Conservation (phyloP, 805 yeast genomes). For the Teunomyces barrocoloradensis region DNA sequence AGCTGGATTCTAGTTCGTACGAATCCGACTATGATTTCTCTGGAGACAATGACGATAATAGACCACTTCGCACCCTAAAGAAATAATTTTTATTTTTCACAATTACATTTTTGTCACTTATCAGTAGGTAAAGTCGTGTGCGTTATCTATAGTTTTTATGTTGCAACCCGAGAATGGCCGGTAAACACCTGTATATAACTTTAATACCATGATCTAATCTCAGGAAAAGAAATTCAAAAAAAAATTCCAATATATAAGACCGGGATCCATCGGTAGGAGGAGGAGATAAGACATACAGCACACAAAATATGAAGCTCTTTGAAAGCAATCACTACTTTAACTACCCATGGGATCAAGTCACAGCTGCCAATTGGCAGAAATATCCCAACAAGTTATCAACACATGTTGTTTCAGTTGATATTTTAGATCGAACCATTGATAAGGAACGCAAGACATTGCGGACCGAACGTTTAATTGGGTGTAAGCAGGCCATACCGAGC, state of each 20-base stretch:
- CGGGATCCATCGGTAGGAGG: background rate
- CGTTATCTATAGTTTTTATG: background rate
- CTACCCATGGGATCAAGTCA: slow-evolving; percentile 91
- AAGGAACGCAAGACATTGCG: slow-evolving; percentile 46
- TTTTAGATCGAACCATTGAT: slow-evolving; percentile 68
- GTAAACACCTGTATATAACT: background rate
- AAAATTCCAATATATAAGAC: background rate
- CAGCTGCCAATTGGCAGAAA: slow-evolving; percentile 95
- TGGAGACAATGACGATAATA: background rate
- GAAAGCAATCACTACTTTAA: slow-evolving; percentile 65
- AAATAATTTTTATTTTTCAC: no score
- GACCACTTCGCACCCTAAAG: background rate
- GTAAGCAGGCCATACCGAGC: slow-evolving; percentile 79
- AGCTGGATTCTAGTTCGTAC: background rate
- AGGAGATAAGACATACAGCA: background rate
- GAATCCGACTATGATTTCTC: background rate
- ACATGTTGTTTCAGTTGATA: slow-evolving; percentile 93
- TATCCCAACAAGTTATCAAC: slow-evolving; percentile 93
- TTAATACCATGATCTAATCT: background rate
- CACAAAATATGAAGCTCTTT: slow-evolving; percentile 68
- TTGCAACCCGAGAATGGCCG: background rate
- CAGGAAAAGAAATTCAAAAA: slow-evolving; percentile 1
- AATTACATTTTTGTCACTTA: background rate
- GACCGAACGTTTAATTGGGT: slow-evolving; percentile 86
- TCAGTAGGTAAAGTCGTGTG: background rate